These are phyloP conservation scores for Plasmopara muralis DNA, from an alignment of 352 stramenopile genomes.

Conservation along the genomic window DNA sequence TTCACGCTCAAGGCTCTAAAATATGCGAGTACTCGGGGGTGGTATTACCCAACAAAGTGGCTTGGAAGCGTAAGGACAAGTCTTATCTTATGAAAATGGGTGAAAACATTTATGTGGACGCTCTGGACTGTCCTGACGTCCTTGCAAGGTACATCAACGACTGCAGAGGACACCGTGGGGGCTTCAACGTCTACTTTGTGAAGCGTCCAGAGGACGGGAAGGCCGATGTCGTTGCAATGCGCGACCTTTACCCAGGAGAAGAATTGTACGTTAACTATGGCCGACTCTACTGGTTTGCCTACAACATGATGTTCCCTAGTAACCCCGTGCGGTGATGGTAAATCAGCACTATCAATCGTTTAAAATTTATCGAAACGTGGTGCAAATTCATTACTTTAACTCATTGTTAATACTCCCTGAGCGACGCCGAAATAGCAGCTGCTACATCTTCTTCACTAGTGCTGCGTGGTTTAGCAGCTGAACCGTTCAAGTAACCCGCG, in stretches of 20 bases:
- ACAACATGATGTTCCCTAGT: conserved; percentile 61
- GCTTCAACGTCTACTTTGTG: conserved; percentile 72
- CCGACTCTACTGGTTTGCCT: conserved; percentile 75
- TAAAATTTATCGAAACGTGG: background rate
- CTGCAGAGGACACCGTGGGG: conserved; percentile 40
- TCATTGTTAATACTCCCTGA: conserved; percentile 52
- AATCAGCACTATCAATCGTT: background rate
- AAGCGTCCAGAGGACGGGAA: conserved; percentile 44
- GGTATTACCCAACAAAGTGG: conserved; percentile 36
- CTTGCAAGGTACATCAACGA: conserved; percentile 79
- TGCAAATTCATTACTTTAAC: background rate
- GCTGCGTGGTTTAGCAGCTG: conserved; percentile 25
- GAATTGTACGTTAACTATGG: conserved; percentile 82
- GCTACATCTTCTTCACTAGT: conserved; percentile 56
- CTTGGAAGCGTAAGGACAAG: conserved; percentile 59
- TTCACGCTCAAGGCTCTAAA: conserved; percentile 16
- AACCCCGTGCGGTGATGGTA: conserved; percentile 38
- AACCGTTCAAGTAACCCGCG: conserved; percentile 14
- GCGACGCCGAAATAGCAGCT: conserved; percentile 52
- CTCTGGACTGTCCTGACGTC: conserved; percentile 35
- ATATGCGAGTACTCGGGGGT: conserved; percentile 45
- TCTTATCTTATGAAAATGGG: conserved; percentile 79
- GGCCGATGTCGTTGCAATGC: conserved; percentile 52
- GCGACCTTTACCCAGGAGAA: conserved; percentile 47
- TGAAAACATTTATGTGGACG: conserved; percentile 69